phyloP scores from a whole-genome alignment of 129 eudicot species.

The Heracleum sosnowskyi region DNA sequence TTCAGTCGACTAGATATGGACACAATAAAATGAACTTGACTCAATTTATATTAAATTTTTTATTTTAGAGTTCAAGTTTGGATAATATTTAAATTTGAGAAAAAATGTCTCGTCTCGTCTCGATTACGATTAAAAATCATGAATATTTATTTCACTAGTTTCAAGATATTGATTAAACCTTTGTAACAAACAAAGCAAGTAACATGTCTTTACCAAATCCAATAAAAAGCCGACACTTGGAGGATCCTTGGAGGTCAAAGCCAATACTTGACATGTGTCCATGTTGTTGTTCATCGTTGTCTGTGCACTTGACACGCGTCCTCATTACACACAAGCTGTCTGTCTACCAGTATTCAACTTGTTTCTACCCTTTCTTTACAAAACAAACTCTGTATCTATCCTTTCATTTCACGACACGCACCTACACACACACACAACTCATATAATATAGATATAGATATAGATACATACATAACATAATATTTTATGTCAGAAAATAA shows the following conservation, averaged over 20 bases:
- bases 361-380: neutral
- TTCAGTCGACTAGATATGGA: too few relatives aligned
- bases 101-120: too few relatives aligned
- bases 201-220: neutral
- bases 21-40: too few relatives aligned
- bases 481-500: neutral
- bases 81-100: too few relatives aligned
- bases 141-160: too few relatives aligned
- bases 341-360: neutral
- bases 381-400: neutral
- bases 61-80: too few relatives aligned
- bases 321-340: neutral
- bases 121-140: too few relatives aligned
- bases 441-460: too few relatives aligned
- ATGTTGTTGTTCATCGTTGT: neutral
- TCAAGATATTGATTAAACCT: too few relatives aligned
- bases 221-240: neutral
- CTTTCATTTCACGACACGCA: constrained; percentile 8
- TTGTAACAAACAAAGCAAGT: neutral
- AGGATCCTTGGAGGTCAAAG: neutral
- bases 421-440: neutral
- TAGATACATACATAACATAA: too few relatives aligned
- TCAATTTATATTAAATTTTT: too few relatives aligned
- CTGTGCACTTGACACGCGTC: constrained; percentile 1
- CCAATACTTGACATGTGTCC: neutral